These are phyloP conservation scores for Leptographium procerum DNA, from an alignment of 2,329 filamentous ascomycete genomes.

Conservation along the genomic window DNA sequence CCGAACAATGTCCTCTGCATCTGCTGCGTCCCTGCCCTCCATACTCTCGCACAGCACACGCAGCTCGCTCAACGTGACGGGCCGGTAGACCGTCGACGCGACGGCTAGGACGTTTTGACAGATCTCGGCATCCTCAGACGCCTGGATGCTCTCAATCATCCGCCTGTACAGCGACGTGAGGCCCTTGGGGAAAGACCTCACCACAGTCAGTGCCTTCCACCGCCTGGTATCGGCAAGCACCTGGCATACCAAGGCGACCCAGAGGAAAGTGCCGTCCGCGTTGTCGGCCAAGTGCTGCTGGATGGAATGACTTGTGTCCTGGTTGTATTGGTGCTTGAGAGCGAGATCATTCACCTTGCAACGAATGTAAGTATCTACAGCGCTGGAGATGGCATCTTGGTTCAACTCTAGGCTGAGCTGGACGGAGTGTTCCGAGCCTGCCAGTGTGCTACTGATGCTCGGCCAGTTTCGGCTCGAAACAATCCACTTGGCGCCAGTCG, in stretches of 20 bases:
- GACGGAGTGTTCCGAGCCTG: conserved; percentile 9
- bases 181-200: conserved; percentile 20
- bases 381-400: conserved; percentile 11
- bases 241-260: conserved; percentile 29
- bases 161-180: conserved; percentile 25
- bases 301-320: conserved; percentile 10
- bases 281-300: conserved; percentile 17
- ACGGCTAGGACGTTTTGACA: conserved; percentile 24
- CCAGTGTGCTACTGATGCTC: conserved; percentile 22
- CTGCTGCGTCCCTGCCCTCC: conserved; percentile 10
- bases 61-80: conserved; percentile 25
- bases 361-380: conserved; percentile 26
- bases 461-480: conserved; percentile 30
- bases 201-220: conserved; percentile 11
- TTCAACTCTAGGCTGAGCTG: conserved; percentile 27
- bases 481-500: conserved; percentile 26
- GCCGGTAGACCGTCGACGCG: conserved; percentile 21
- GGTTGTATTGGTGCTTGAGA: conserved; percentile 16
- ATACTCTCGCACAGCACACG: conserved; percentile 6
- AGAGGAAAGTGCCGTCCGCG: conserved; percentile 30
- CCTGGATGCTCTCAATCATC: conserved; percentile 24
- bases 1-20: conserved; percentile 17
- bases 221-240: conserved; percentile 7
- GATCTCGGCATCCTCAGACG: conserved; percentile 16
- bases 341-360: conserved; percentile 21